These are phyloP conservation scores for Endocalyx cinctus DNA, from an alignment of 2,329 filamentous ascomycete genomes.

Conservation along the genomic window DNA sequence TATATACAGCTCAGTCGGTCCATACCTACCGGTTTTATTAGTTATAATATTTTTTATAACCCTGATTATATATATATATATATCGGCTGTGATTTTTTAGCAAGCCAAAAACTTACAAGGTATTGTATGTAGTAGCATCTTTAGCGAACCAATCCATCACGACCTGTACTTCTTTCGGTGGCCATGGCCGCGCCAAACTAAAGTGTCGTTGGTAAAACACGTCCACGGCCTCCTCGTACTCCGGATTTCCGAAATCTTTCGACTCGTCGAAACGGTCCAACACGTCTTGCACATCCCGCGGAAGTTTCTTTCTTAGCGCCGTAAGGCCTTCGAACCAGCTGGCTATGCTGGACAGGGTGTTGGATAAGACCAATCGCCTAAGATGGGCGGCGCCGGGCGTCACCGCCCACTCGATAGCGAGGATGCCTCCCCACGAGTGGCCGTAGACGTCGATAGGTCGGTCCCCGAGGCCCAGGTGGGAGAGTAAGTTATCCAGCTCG, in stretches of 20 bases:
- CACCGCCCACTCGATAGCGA: slow-evolving; percentile 38
- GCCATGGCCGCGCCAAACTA: slow-evolving; percentile 21
- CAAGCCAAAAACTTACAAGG: slow-evolving; percentile 31
- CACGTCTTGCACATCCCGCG: slow-evolving; percentile 3
- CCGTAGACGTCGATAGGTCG: slow-evolving; percentile 38
- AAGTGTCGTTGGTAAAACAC: slow-evolving; percentile 28
- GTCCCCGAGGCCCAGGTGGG: slow-evolving; percentile 32
- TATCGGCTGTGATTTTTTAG: too few species aligned
- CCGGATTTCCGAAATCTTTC: slow-evolving; percentile 21
- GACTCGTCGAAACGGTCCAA: slow-evolving; percentile 15
- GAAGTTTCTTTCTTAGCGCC: slow-evolving; percentile 13
- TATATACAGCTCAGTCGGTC: slow-evolving; percentile 13
- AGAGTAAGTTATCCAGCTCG: slow-evolving; percentile 45
- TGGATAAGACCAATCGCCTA: slow-evolving; percentile 22
- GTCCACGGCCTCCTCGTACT: slow-evolving; percentile 27
- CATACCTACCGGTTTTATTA: slow-evolving; percentile 8
- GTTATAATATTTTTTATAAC: too few species aligned
- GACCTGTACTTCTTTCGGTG: slow-evolving; percentile 27
- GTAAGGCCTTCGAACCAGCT: slow-evolving; percentile 13
- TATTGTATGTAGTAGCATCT: slow-evolving; percentile 27
- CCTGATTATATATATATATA: too few species aligned
- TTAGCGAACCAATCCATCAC: slow-evolving; percentile 26
- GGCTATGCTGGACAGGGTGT: slow-evolving; percentile 26
- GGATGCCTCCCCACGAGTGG: slow-evolving; percentile 51
- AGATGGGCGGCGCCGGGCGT: slow-evolving; percentile 14